Evolutionary conservation across 768 basidiomycete genomes (phyloP), one percentile per base, ranked within the genome.

Genomic region (Leucocoprinus leucothites): DNA sequence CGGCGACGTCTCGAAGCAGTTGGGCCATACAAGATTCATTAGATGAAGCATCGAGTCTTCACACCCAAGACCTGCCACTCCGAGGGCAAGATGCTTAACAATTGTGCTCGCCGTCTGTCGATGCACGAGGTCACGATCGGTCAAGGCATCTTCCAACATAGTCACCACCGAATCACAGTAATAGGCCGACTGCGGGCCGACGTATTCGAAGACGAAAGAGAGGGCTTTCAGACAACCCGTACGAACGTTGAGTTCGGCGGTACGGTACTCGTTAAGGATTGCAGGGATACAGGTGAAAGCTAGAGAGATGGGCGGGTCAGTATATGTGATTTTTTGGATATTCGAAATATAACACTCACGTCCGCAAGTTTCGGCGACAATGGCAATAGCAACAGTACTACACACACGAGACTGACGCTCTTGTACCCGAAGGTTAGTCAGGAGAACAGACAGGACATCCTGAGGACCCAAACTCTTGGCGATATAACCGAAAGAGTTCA

Each of bases 281-380:
- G 96, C 97, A 1, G 97, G 97, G 56, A 99, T 98, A 70, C 96
- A 98, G 0, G 96, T 99, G 82, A 98, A 99, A 16, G 97, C 88
- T 80, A 53, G 3, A 62, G 47, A 34, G 48, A 53, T 26, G 9
- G 57, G 58, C 59, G 22, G 46, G 58, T 31, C 31, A 50, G 64
- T 21, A 24, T 53, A 62, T 58, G 41, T 34, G 34, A 43, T 4
- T n/a, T 38, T 38, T 13, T 38, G 24, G 24, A 24, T 2, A 26
- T 21, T 18, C 14, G 42, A 3, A 19, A 47, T 46, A 61, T 13
- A 38, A 38, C 38, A 78, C 77, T 76, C 67, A 80, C 78, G 81
- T 67, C 93, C 93, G 61, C 92, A 95, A 62, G 93, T 95, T 71
- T 94, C 94, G 0, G 93, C 92, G 19, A 94, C 92, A 61, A 94